Percentiles rank a stretch among this genome's conserved stretches.
Evolutionary conservation across 2,329 filamentous ascomycete species (phyloP).

Genomic region (Paraconiothyrium sp.): DNA sequence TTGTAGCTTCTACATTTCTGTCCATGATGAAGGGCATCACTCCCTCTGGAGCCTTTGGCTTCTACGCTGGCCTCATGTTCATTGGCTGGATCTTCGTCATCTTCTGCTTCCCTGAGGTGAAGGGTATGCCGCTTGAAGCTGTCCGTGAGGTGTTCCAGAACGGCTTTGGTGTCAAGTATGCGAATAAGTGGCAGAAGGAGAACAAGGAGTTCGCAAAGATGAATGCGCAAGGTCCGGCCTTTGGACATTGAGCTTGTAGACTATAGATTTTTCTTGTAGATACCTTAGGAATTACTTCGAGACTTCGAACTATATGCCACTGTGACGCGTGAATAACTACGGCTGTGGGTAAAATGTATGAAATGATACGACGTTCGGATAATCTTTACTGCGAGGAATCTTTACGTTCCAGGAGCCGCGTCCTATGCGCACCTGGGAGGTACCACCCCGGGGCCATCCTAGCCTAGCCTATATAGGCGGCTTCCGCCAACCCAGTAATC

Average conservation of each 20-base stretch:
- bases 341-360: not conserved
- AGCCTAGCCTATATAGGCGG: too few species aligned
- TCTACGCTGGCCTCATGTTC: conserved; percentile 50
- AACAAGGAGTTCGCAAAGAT: conserved; percentile 46
- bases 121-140: conserved; percentile 48
- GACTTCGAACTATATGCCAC: not conserved
- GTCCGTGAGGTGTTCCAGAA: conserved; percentile 48
- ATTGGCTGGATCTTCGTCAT: conserved; percentile 48
- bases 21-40: conserved; percentile 53
- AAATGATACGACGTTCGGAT: too few species aligned
- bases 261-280: not conserved
- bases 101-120: conserved; percentile 51
- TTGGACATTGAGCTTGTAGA: conserved; percentile 29
- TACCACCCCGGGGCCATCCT: too few species aligned
- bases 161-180: conserved; percentile 48
- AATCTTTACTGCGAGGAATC: too few species aligned
- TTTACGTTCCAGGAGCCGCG: too few species aligned
- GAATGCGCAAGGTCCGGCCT: conserved; percentile 31
- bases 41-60: conserved; percentile 50
- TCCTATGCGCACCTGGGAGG: too few species aligned
- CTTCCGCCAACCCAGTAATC: too few species aligned
- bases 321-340: not conserved
- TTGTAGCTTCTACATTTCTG: conserved; percentile 51
- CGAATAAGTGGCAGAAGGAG: conserved; percentile 48
- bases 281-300: not conserved